Conservation (phyloP, 192 early-diverging fungal genomes). For the Coemansia sp. region DNA sequence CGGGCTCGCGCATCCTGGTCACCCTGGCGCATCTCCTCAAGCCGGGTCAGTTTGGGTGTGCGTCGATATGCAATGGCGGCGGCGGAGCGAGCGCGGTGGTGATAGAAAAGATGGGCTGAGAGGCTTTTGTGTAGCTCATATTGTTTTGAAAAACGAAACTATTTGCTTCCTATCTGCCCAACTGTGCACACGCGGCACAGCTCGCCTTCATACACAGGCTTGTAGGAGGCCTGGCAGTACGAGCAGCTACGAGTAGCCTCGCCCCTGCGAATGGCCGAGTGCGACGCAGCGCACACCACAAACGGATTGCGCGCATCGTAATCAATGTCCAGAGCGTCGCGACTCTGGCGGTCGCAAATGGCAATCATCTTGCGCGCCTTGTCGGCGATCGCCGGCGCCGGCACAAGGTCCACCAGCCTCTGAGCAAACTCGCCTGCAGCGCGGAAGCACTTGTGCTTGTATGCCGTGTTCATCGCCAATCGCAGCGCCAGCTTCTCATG, state of each 20-base stretch:
- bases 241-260: constrained; percentile 76
- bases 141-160: neutral
- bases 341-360: constrained; percentile 72
- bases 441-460: constrained; percentile 79
- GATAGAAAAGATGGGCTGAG: constrained; percentile 60
- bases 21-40: constrained; percentile 79
- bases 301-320: constrained; percentile 98
- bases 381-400: constrained; percentile 70
- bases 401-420: constrained; percentile 85
- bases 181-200: constrained; percentile 88
- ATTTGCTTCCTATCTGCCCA: constrained; percentile 71
- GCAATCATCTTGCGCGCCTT: constrained; percentile 78
- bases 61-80: constrained; percentile 82
- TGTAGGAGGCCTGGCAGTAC: constrained; percentile 84
- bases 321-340: constrained; percentile 76
- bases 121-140: too few relatives aligned
- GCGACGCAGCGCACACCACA: constrained; percentile 78
- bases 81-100: constrained; percentile 71
- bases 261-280: constrained; percentile 87
- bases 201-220: constrained; percentile 73
- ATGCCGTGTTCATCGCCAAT: constrained; percentile 81
- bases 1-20: constrained; percentile 78
- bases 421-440: constrained; percentile 86
- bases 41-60: constrained; percentile 75
- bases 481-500: constrained; percentile 87